A percentile compares a stretch with the other conserved stretches of the same genome.
These are phyloP conservation scores for Pythium brachiatum DNA, from an alignment of 352 stramenopile genomes.

Conservation along the genomic window DNA sequence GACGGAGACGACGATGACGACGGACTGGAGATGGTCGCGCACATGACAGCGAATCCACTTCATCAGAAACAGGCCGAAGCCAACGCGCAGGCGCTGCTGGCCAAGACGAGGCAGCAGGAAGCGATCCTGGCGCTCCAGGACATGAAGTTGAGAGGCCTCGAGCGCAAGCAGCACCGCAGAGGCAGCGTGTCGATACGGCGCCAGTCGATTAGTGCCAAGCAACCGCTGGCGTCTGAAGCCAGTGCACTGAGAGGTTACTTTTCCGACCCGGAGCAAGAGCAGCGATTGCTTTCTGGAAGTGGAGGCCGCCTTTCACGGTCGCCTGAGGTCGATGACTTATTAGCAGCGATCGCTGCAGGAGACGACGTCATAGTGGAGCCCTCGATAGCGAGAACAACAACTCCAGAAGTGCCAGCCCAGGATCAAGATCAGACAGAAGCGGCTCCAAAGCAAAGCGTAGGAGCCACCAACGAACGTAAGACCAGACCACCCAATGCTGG, in stretches of 20 bases:
- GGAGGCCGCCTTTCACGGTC: conserved; percentile 6
- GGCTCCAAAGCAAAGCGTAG: not conserved
- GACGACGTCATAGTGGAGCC: conserved; percentile 14
- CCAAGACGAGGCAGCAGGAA: conserved; percentile 45
- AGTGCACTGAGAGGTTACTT: conserved; percentile 16
- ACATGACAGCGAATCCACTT: conserved; percentile 64
- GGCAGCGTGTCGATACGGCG: conserved; percentile 25
- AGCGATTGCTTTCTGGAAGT: not conserved
- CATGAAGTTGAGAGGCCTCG: conserved; percentile 44
- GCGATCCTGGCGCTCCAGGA: conserved; percentile 48
- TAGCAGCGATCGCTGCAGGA: conserved; percentile 9
- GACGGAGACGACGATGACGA: conserved; percentile 44
- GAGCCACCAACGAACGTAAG: not conserved
- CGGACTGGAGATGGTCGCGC: conserved; percentile 61
- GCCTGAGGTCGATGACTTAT: conserved; percentile 17
- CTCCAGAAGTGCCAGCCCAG: not conserved
- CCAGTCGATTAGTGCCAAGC: conserved; percentile 1
- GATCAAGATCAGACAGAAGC: not conserved
- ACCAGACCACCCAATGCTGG: not conserved
- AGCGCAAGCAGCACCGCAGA: conserved; percentile 28
- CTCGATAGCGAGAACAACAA: too few species aligned
- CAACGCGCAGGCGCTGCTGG: conserved; percentile 29
- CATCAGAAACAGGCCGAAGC: conserved; percentile 47
- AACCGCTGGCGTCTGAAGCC: not conserved
- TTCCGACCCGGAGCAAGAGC: conserved; percentile 19